Conservation (phyloP, 805 yeast genomes). For the Metschnikowia peoriensis region DNA sequence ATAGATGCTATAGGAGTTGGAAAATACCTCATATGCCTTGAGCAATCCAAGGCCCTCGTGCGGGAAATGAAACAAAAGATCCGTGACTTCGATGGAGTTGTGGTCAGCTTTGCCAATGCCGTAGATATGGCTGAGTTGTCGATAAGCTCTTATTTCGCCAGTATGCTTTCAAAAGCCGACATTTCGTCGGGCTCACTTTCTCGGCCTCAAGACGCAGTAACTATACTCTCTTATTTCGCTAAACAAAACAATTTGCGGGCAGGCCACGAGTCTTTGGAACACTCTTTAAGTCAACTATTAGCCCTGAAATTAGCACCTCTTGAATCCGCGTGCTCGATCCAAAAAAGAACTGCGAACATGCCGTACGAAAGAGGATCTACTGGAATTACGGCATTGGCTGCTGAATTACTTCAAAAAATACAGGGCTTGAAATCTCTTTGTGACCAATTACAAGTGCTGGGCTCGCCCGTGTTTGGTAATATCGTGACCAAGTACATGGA, state of each 20-base stretch:
- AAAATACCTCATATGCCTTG: conserved; percentile 31
- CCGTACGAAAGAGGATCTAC: conserved; percentile 63
- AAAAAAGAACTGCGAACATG: conserved; percentile 29
- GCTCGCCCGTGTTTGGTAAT: conserved; percentile 14
- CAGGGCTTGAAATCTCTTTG: conserved; percentile 20
- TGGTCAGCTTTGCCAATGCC: conserved; percentile 55
- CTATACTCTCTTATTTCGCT: conserved; percentile 13
- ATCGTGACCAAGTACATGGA: conserved; percentile 15
- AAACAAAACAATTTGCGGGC: conserved; percentile 10
- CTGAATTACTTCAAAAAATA: conserved; percentile 48
- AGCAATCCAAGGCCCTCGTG: conserved; percentile 45
- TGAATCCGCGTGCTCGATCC: conserved; percentile 46
- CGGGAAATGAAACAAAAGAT: conserved; percentile 42
- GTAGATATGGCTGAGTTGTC: conserved; percentile 57
- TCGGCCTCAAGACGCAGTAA: conserved; percentile 10
- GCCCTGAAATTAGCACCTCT: conserved; percentile 23
- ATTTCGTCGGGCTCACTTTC: conserved; percentile 6
- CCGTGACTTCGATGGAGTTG: conserved; percentile 64
- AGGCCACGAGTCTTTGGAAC: conserved; percentile 17
- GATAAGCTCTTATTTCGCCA: conserved; percentile 48
- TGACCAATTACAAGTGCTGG: conserved; percentile 13
- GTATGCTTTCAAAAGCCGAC: conserved; percentile 11
- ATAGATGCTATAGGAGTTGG: conserved; percentile 41
- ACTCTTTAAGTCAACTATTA: conserved; percentile 10
- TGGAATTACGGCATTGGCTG: conserved; percentile 55